phyloP scores from a whole-genome alignment of 1,284 basidiomycete genomes.

The Heimioporus punctisporus region DNA sequence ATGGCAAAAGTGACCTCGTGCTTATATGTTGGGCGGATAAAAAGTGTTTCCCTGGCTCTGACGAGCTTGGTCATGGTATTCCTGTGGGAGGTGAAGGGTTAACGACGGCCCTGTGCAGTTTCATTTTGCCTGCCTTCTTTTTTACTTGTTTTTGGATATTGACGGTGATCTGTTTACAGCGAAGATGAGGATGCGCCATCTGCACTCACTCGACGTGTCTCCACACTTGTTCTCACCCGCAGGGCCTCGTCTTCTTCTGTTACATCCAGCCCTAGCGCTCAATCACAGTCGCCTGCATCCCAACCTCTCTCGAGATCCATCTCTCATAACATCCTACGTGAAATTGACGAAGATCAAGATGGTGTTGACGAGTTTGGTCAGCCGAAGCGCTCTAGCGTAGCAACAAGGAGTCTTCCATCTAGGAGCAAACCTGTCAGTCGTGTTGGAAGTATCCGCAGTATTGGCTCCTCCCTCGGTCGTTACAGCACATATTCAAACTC shows the following conservation, averaged over 20 bases:
- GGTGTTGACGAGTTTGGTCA: conserved; percentile 27
- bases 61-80: too few relatives aligned
- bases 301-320: conserved; percentile 37
- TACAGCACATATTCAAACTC: conserved; percentile 25
- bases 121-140: too few relatives aligned
- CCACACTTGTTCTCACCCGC: conserved; percentile 52
- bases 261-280: conserved; percentile 18
- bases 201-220: conserved; percentile 66
- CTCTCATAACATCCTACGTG: conserved; percentile 32
- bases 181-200: conserved; percentile 85
- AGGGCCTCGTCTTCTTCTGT: conserved; percentile 36
- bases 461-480: conserved; percentile 25
- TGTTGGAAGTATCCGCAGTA: conserved; percentile 22
- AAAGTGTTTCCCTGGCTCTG: too few relatives aligned
- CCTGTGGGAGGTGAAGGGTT: too few relatives aligned
- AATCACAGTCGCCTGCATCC: conserved; percentile 10
- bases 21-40: too few relatives aligned
- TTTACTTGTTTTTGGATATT: conserved; percentile 3
- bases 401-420: conserved; percentile 22
- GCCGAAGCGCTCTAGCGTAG: conserved; percentile 7
- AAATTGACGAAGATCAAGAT: conserved; percentile 16
- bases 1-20: too few relatives aligned
- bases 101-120: too few relatives aligned
- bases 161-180: conserved; percentile 35
- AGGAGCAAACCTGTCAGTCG: conserved; percentile 25